phyloP scores from a whole-genome alignment of 2,329 filamentous ascomycete species.

The Lachnellula arida region DNA sequence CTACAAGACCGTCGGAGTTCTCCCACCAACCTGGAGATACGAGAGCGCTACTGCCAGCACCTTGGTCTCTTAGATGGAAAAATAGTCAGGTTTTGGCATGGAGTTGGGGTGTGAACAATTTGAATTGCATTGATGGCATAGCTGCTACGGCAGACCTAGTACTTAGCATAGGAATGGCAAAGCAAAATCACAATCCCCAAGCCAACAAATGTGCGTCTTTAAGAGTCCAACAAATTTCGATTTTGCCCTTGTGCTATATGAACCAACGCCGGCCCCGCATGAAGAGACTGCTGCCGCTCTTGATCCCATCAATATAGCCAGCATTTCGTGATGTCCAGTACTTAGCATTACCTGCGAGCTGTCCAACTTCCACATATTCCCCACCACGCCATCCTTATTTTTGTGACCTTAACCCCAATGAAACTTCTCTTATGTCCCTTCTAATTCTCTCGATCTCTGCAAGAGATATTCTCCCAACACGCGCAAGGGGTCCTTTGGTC shows the following conservation, averaged over 20 bases:
- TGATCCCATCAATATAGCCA: too few species aligned
- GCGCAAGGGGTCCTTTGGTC: constrained; percentile 64
- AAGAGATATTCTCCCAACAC: constrained; percentile 67
- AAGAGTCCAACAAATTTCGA: background rate
- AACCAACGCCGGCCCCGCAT: background rate
- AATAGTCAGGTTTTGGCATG: constrained; percentile 19
- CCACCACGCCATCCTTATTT: too few species aligned
- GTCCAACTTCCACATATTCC: too few species aligned
- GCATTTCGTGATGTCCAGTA: too few species aligned
- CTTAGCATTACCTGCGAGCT: background rate
- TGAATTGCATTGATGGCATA: constrained; percentile 27
- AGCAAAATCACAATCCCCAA: constrained; percentile 28
- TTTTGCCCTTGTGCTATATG: background rate
- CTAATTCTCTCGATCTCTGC: constrained; percentile 61
- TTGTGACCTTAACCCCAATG: too few species aligned
- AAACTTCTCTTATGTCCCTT: constrained; percentile 32
- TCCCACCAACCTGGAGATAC: constrained; percentile 96
- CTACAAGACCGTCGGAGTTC: constrained; percentile 92
- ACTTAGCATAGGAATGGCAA: constrained; percentile 25
- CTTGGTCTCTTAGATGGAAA: constrained; percentile 71
- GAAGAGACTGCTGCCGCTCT: too few species aligned
- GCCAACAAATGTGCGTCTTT: constrained; percentile 1
- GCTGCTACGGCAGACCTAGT: constrained; percentile 19
- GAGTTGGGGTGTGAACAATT: constrained; percentile 27
- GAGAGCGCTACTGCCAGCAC: constrained; percentile 95